These are phyloP conservation scores for Saccharomycopsis hybrid DNA, from an alignment of 1,139 yeast genomes.

Conservation along the genomic window DNA sequence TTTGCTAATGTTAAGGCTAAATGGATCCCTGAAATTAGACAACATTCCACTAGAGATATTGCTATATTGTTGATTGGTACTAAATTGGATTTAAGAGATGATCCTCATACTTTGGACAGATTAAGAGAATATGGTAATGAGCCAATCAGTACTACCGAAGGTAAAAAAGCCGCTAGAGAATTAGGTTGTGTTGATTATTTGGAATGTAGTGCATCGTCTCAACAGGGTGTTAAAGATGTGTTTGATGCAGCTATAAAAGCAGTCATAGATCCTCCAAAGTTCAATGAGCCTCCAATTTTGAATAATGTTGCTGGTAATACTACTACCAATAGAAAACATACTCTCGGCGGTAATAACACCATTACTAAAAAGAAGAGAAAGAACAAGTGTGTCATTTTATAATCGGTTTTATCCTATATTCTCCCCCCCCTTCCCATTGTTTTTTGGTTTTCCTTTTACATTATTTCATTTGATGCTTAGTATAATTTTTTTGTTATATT, in stretches of 20 bases:
- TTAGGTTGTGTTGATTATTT: constrained; percentile 68
- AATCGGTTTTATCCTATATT: no score
- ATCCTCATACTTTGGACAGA: constrained; percentile 67
- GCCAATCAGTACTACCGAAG: constrained; percentile 61
- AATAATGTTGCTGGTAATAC: constrained; percentile 2
- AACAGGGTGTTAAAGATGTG: constrained; percentile 74
- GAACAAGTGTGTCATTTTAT: constrained; percentile 16
- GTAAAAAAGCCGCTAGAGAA: constrained; percentile 60
- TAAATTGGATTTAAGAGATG: constrained; percentile 78
- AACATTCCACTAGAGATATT: constrained; percentile 73
- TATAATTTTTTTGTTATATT: background rate
- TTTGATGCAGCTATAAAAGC: constrained; percentile 76
- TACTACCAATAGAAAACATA: background rate
- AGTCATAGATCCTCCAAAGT: constrained; percentile 53
- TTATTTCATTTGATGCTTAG: constrained; percentile 4
- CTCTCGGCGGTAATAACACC: background rate
- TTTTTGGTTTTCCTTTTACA: background rate
- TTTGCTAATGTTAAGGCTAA: constrained; percentile 67
- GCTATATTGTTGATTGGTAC: constrained; percentile 81
- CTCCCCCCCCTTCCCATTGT: background rate
- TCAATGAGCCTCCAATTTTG: constrained; percentile 20
- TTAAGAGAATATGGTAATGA: constrained; percentile 54
- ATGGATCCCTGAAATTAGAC: constrained; percentile 87
- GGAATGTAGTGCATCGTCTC: constrained; percentile 94
- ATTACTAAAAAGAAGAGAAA: constrained; percentile 11